phyloP scores from a whole-genome alignment of 768 basidiomycete species.

The Lactarius trivialis region DNA sequence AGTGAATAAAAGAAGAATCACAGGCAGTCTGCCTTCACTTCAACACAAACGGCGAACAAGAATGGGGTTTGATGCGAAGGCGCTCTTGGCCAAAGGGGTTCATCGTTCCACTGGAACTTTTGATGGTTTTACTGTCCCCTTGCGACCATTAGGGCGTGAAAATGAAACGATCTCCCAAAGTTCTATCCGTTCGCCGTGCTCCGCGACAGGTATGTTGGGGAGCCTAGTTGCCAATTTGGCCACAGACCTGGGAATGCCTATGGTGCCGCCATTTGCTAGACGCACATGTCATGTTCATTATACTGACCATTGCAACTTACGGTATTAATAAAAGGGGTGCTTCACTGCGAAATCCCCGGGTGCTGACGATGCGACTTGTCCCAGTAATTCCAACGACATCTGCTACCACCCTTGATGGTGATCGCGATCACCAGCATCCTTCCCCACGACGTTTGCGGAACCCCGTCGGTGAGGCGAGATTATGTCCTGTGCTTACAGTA shows the following conservation, averaged over 20 bases:
- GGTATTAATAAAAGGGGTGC: not conserved
- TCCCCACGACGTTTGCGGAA: not conserved
- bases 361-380: not conserved
- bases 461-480: not conserved
- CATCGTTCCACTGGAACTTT: not conserved
- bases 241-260: not conserved
- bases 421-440: not conserved
- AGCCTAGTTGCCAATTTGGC: not conserved
- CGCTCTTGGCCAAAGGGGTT: not conserved
- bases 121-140: constrained; percentile 2
- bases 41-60: not conserved
- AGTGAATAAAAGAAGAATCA: not conserved
- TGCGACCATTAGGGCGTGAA: not conserved
- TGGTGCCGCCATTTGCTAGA: not conserved
- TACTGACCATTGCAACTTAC: not conserved
- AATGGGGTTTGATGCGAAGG: not conserved
- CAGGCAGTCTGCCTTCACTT: constrained; percentile 1
- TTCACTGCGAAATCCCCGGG: not conserved
- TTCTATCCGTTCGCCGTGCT: not conserved
- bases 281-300: not conserved
- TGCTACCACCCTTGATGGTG: not conserved
- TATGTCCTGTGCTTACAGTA: not conserved
- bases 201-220: not conserved
- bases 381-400: not conserved
- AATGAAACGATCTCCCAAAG: not conserved